Evolutionary conservation across 2,329 filamentous ascomycete genomes (phyloP).

Genomic region (Microdochium trichocladiopsis): DNA sequence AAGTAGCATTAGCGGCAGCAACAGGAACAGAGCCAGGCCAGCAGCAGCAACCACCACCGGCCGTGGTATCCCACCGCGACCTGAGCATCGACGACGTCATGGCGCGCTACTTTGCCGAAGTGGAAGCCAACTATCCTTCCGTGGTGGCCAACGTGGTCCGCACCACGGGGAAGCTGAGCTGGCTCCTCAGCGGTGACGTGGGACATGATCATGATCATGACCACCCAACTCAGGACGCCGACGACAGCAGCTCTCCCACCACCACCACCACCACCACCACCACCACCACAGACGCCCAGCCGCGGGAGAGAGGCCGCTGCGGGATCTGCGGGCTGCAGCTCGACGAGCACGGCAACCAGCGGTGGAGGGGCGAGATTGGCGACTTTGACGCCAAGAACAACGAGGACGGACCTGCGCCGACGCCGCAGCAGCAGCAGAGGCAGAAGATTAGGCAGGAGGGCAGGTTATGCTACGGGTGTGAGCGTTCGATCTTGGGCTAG

Average conservation of each 20-base stretch:
- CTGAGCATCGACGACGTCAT: constrained; percentile 89
- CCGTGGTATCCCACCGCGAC: constrained; percentile 60
- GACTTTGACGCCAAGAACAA: constrained; percentile 21
- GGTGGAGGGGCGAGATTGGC: constrained; percentile 56
- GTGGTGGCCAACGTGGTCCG: constrained; percentile 94
- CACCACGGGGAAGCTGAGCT: constrained; percentile 75
- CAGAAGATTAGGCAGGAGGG: constrained; percentile 16
- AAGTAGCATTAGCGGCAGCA: constrained; percentile 29
- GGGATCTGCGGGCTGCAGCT: constrained; percentile 64
- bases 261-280: neutral
- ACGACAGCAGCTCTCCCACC: constrained; percentile 9
- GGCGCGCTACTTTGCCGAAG: constrained; percentile 77
- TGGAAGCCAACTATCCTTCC: constrained; percentile 80
- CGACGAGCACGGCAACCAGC: constrained; percentile 54
- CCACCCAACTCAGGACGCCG: constrained; percentile 11
- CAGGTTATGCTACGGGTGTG: constrained; percentile 67
- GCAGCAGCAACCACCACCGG: constrained; percentile 16
- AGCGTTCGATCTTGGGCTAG: constrained; percentile 52
- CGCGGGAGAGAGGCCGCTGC: constrained; percentile 37
- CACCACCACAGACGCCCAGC: neutral
- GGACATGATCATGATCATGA: neutral
- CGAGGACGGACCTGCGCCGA: constrained; percentile 13
- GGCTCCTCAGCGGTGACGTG: constrained; percentile 23
- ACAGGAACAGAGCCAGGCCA: constrained; percentile 10
- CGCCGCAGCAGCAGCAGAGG: constrained; percentile 3